These are phyloP conservation scores for Mycena filopes DNA, from an alignment of 768 basidiomycete genomes.

Conservation along the genomic window DNA sequence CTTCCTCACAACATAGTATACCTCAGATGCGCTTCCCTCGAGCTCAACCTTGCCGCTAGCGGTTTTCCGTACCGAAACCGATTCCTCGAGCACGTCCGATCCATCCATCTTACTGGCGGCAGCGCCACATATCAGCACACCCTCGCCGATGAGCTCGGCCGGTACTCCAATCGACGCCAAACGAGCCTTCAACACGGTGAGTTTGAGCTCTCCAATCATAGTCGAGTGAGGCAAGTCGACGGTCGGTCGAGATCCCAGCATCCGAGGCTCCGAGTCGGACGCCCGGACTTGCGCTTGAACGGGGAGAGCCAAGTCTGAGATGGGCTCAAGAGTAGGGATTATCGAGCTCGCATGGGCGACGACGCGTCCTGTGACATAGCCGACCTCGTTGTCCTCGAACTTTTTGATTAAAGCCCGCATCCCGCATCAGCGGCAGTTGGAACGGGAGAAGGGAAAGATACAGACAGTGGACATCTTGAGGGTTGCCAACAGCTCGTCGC, in stretches of 20 bases:
- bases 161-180: constrained; percentile 81
- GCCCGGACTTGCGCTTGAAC: constrained; percentile 36
- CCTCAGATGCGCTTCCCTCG: constrained; percentile 88
- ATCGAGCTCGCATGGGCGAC: constrained; percentile 86
- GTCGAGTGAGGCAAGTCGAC: constrained; percentile 85
- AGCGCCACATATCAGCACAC: constrained; percentile 88
- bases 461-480: constrained; percentile 89
- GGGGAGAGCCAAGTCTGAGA: constrained; percentile 45
- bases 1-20: constrained; percentile 89
- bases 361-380: constrained; percentile 90
- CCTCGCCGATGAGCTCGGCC: constrained; percentile 97
- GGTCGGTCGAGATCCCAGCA: constrained; percentile 73
- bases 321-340: constrained; percentile 87
- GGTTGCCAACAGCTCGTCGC: constrained; percentile 84
- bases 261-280: constrained; percentile 46
- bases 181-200: constrained; percentile 88
- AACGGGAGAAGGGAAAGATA: constrained; percentile 28
- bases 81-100: constrained; percentile 63
- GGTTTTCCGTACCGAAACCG: constrained; percentile 90
- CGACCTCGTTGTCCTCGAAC: constrained; percentile 99
- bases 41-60: constrained; percentile 87
- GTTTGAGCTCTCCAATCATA: constrained; percentile 97
- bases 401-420: too few species aligned
- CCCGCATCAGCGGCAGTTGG: not conserved
- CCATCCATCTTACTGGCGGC: constrained; percentile 56